Conservation (phyloP, 2,329 filamentous ascomycete genomes). For the Aspergillus oerlinghausenensis region DNA sequence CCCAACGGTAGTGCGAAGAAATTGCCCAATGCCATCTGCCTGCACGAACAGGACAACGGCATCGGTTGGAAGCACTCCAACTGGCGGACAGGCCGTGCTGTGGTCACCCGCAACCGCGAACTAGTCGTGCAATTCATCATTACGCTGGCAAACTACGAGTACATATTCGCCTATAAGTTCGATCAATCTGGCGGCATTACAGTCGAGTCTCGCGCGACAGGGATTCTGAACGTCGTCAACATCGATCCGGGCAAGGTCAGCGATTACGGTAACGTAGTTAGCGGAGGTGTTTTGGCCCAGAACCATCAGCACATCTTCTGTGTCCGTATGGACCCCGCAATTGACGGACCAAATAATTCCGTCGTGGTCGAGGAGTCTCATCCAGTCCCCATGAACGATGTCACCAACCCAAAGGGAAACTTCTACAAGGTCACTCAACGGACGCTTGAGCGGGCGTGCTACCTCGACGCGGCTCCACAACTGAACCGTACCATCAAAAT, state of each 20-base stretch:
- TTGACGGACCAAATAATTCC: conserved; percentile 53
- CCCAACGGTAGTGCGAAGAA: conserved; percentile 50
- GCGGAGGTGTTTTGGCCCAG: conserved; percentile 61
- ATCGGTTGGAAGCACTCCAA: conserved; percentile 68
- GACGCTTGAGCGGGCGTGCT: conserved; percentile 44
- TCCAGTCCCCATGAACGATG: conserved; percentile 51
- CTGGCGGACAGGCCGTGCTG: conserved; percentile 59
- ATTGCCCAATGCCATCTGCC: conserved; percentile 60
- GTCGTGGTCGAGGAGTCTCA: conserved; percentile 55
- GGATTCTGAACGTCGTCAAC: conserved; percentile 61
- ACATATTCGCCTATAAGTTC: conserved; percentile 48
- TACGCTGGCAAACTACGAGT: conserved; percentile 52
- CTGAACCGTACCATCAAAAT: conserved; percentile 54
- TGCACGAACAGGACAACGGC: conserved; percentile 63
- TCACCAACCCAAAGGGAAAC: conserved; percentile 50
- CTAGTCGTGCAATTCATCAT: conserved; percentile 63
- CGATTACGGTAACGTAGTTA: conserved; percentile 62
- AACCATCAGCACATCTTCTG: conserved; percentile 75
- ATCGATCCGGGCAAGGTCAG: conserved; percentile 58
- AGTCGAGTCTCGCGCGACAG: conserved; percentile 65
- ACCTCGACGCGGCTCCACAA: conserved; percentile 42
- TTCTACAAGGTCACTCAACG: conserved; percentile 48
- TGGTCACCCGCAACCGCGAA: conserved; percentile 57
- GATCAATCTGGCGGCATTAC: conserved; percentile 57
- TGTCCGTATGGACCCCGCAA: conserved; percentile 57